Conservation (phyloP, 345 rosid genomes). For the Gossypium turneri region DNA sequence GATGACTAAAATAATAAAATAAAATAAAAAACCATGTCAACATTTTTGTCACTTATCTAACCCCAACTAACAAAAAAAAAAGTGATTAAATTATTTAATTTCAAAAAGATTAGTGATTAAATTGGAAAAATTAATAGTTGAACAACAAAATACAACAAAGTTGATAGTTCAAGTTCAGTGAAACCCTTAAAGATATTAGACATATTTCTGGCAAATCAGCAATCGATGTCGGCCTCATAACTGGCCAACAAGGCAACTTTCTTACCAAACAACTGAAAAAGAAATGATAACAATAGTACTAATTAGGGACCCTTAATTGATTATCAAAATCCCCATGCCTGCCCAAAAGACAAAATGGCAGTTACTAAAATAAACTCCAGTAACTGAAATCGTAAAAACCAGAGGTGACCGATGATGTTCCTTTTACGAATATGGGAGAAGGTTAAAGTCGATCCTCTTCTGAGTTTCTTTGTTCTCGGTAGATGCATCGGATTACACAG, state of each 20-base stretch:
- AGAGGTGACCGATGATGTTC: background rate
- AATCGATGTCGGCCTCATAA: background rate
- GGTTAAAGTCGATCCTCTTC: background rate
- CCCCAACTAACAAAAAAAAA: no score
- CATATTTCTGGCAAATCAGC: background rate
- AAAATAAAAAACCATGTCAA: no score
- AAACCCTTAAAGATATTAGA: background rate
- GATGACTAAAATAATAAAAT: no score
- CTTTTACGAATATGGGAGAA: background rate
- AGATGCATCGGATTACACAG: background rate
- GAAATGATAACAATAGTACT: background rate
- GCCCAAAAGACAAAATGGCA: background rate
- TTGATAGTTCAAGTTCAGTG: background rate
- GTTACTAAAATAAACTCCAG: background rate
- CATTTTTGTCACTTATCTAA: no score
- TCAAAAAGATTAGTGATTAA: no score
- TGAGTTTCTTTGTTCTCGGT: background rate
- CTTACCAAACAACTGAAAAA: no score
- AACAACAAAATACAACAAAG: no score
- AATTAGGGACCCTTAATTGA: constrained; percentile 7
- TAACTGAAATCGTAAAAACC: background rate
- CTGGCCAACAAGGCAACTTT: background rate
- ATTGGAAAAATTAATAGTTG: no score
- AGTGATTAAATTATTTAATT: no score
- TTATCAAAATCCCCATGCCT: background rate